Evolutionary conservation across 257 asterid species (phyloP), one percentile per base, ranked within the genome.

Genomic region (Solanum rostratum): DNA sequence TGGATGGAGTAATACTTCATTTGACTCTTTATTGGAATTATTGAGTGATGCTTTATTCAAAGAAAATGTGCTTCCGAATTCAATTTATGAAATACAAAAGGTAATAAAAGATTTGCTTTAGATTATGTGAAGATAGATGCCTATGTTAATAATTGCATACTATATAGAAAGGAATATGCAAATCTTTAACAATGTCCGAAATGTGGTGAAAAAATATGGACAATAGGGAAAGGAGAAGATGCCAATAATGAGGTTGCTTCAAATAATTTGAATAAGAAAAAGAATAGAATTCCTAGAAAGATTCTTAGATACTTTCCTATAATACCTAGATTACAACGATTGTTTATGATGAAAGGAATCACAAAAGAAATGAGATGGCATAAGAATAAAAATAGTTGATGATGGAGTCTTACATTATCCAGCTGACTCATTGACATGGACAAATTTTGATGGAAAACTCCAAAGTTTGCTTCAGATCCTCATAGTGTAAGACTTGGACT

Each of bases 351-450:
- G n/a, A 46, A 54, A n/a, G 73, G 6, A 82, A 82, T 7, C 3
- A 65, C 85, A 3, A 1, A 29, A 13, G n/a, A 70, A 20, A 87
- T 84, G 80, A 85, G 60, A 27, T 82, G 86, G 87, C 84, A 87
- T 55, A 50, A 81, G 20, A 74, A 84, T 13, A 29, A 41, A 13
- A 2, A 29, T n/a, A 8, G 12, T 50, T n/a, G 15, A 74, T 76
- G 84, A 85, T 27, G 57, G 50, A 29, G 82, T 5, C 82, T 80
- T 46, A 87, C 70, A 2, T 4, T 57, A 45, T 60, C 18, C 33
- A 60, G 8, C 39, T 24, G 19, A 22, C 69, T 24, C 37, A 1
- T 62, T 62, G 1, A 57, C 52, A 7, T 84, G 85, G 10, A 59
- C 41, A 16, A 55, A 8, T 29, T 84, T 87, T 71, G 85, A 84